These are phyloP conservation scores for Fusarium devonianum DNA, from an alignment of 2,329 filamentous ascomycete species.

Conservation along the genomic window DNA sequence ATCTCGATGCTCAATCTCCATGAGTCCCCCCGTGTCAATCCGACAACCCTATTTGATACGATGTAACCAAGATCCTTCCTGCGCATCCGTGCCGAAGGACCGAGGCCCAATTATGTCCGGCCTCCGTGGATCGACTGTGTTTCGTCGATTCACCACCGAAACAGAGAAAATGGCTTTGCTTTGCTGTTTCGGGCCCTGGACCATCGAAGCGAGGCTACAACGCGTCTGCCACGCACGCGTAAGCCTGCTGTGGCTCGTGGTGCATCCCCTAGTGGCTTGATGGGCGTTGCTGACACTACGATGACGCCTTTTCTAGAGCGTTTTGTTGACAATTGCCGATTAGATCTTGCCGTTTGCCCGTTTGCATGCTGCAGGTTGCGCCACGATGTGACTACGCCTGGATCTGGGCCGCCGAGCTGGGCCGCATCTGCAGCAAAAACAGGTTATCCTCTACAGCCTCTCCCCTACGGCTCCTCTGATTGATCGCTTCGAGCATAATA, in stretches of 20 bases:
- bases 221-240: slow-evolving; percentile 30
- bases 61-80: slow-evolving; percentile 23
- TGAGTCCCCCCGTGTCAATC: slow-evolving; percentile 11
- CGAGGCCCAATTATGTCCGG: slow-evolving; percentile 10
- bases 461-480: slow-evolving; percentile 11
- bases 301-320: slow-evolving; percentile 11
- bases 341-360: no score
- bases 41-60: slow-evolving; percentile 24
- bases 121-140: slow-evolving; percentile 13
- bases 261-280: slow-evolving; percentile 2
- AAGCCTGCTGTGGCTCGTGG: slow-evolving; percentile 21
- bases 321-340: slow-evolving; percentile 6
- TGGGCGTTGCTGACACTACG: slow-evolving; percentile 16
- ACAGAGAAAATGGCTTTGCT: slow-evolving; percentile 9
- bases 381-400: slow-evolving; percentile 27
- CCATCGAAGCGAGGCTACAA: slow-evolving; percentile 13
- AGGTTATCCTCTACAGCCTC: slow-evolving; percentile 13
- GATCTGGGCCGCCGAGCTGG: slow-evolving; percentile 10
- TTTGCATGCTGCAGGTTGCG: slow-evolving; percentile 20
- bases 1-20: slow-evolving; percentile 8
- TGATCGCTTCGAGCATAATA: slow-evolving; percentile 10
- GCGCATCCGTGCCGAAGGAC: slow-evolving; percentile 5
- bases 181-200: slow-evolving; percentile 19
- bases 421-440: slow-evolving; percentile 9
- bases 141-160: slow-evolving; percentile 19